Evolutionary conservation across 75 land plant species (phyloP).

Genomic region (Pinus taeda): DNA sequence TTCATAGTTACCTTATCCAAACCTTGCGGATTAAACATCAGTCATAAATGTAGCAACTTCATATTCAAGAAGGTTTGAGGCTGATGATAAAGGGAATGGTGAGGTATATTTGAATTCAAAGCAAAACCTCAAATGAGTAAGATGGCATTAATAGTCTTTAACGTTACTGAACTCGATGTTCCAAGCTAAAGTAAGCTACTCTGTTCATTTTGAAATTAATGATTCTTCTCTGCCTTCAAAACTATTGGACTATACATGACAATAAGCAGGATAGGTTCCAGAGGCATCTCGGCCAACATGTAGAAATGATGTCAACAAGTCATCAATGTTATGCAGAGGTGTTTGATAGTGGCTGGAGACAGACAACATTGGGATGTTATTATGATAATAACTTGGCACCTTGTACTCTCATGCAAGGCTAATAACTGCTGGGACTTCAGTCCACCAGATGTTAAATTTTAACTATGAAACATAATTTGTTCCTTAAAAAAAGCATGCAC

Average conservation of each 20-base stretch:
- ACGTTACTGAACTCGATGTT: not conserved
- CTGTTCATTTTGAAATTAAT: not conserved
- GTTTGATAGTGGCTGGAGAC: not conserved
- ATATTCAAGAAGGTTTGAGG: not conserved
- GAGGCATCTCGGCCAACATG: not conserved
- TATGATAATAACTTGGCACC: not conserved
- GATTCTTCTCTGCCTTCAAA: not conserved
- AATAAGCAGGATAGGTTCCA: not conserved
- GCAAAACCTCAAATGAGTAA: not conserved
- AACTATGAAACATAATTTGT: not conserved
- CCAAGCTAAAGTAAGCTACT: too few species aligned
- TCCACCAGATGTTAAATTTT: not conserved
- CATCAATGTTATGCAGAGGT: constrained; percentile 1
- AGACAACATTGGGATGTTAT: not conserved
- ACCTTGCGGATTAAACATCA: not conserved
- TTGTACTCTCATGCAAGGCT: not conserved
- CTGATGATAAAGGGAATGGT: not conserved
- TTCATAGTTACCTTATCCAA: not conserved
- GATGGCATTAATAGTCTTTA: not conserved
- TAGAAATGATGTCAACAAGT: not conserved
- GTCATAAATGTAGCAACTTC: not conserved
- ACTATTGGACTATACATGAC: not conserved
- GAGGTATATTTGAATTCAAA: not conserved
- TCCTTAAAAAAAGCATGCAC: not conserved
- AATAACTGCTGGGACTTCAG: not conserved